Conservation (phyloP, 2,329 filamentous ascomycete genomes). For the Penicillium nordicum region DNA sequence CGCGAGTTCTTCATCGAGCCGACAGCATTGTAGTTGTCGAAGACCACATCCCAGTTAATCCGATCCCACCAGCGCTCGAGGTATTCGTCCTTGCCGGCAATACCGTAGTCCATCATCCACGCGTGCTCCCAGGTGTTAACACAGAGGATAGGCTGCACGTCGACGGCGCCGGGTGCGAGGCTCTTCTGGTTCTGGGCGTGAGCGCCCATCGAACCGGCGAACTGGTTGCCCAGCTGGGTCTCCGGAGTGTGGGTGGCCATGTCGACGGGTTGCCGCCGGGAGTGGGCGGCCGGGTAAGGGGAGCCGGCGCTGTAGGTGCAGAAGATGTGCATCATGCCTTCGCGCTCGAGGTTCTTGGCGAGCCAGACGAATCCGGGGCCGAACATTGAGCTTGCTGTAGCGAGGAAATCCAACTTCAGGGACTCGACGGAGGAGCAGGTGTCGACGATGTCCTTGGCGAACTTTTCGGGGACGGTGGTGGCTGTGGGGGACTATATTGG, state of each 20-base stretch:
- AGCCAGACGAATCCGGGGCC: constrained; percentile 97
- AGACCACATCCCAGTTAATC: constrained; percentile 80
- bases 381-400: constrained; percentile 86
- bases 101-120: constrained; percentile 78
- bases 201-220: constrained; percentile 36
- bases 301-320: constrained; percentile 89
- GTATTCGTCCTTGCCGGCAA: constrained; percentile 71
- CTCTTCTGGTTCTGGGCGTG: constrained; percentile 34
- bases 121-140: constrained; percentile 96
- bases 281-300: constrained; percentile 81
- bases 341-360: constrained; percentile 55
- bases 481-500: constrained; percentile 38
- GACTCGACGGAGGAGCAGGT: constrained; percentile 82
- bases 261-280: constrained; percentile 60
- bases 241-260: constrained; percentile 43
- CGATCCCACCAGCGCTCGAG: constrained; percentile 80
- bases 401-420: constrained; percentile 72
- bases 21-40: constrained; percentile 42
- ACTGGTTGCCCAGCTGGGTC: constrained; percentile 34
- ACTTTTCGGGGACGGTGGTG: constrained; percentile 53
- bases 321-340: constrained; percentile 62
- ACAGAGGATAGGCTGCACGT: constrained; percentile 75
- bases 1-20: constrained; percentile 24
- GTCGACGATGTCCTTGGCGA: constrained; percentile 60
- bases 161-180: constrained; percentile 41